Evolutionary conservation across 179 eudicot genomes (phyloP), one percentile per base, ranked within the genome.

Genomic region (Spinacia oleracea): DNA sequence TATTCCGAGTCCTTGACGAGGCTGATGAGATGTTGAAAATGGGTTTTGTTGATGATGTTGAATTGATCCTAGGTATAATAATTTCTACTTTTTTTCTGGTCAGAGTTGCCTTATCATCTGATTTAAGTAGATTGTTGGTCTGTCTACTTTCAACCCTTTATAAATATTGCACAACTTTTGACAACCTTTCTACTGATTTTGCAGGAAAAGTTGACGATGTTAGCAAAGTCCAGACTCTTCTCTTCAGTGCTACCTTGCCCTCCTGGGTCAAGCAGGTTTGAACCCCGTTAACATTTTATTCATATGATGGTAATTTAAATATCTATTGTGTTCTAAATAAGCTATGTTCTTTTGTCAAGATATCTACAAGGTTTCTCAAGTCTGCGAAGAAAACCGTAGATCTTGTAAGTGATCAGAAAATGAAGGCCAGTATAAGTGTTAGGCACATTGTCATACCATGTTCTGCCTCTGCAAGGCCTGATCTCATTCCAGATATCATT

Each of bases 21-120:
- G 93, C 98, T 79, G 98, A 96, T 87, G 98, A 96, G 84, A 96
- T 96, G 98, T 85, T 94, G 64, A 87, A 85, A 80, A 93, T 92
- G 96, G 98, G 98, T 63, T 94, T 94, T 78, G 98, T 96, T 84
- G 98, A 93, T 15, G 98, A 96, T 83, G 98, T 96, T 75, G 97
- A 96, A 81, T 86, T 90, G 69, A 93, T 91, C 59, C 75, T 96
- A 60, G 96, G 99, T 91, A 83, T 46, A 83, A 43, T 11, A 5
- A 8, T 66, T n/a, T 53, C 10, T 38, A 2, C 45, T 35, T 40
- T 77, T 48, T 10, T 31, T 62, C 40, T 27, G 27, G 6, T 38
- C 40, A 38, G 4, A 38, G 40, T 38, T 38, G 40, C 6, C 40
- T 38, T 38, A 3, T 2, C 29, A 35, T 60, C 70, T 8, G 15